These are phyloP conservation scores for Brasenia schreberi DNA, from an alignment of 164 flowering plant genomes.

Conservation along the genomic window DNA sequence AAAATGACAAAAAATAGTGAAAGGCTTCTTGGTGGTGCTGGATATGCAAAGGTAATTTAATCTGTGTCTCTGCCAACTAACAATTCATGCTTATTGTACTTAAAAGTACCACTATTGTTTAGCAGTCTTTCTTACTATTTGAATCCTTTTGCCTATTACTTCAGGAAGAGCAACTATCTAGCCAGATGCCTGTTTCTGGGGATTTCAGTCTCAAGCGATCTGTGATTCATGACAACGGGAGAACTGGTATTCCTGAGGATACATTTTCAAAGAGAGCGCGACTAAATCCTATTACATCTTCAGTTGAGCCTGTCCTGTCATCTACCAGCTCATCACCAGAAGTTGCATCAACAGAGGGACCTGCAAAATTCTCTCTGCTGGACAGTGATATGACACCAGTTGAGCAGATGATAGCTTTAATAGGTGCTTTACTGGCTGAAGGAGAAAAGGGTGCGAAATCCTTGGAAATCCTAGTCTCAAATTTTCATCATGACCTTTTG, in stretches of 20 bases:
- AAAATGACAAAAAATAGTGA: constrained; percentile 61
- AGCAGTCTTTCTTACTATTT: neutral
- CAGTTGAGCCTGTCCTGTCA: constrained; percentile 16
- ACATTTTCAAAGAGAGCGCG: constrained; percentile 38
- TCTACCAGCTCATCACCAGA: constrained; percentile 35
- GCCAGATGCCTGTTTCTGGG: constrained; percentile 7
- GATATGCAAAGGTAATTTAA: constrained; percentile 44
- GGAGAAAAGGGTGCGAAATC: constrained; percentile 96
- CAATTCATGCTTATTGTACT: too few relatives aligned
- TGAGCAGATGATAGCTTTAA: constrained; percentile 92
- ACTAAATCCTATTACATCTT: constrained; percentile 19
- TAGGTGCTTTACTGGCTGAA: constrained; percentile 91
- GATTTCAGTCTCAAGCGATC: constrained; percentile 45
- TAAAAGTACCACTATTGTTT: too few relatives aligned
- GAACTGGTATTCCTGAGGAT: constrained; percentile 25
- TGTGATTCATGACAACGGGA: constrained; percentile 38
- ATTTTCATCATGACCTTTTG: constrained; percentile 79
- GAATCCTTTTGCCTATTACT: neutral
- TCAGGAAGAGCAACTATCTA: constrained; percentile 58
- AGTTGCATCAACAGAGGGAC: constrained; percentile 23
- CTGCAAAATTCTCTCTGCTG: constrained; percentile 25
- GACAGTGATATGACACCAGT: constrained; percentile 58
- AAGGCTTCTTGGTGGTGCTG: constrained; percentile 57
- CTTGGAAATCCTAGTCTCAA: constrained; percentile 72
- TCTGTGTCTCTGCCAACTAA: neutral